Percentiles rank a stretch among this genome's conserved stretches.
These are phyloP conservation scores for Pyrenochaeta sp. DNA, from an alignment of 2,329 filamentous ascomycete species.

Conservation along the genomic window DNA sequence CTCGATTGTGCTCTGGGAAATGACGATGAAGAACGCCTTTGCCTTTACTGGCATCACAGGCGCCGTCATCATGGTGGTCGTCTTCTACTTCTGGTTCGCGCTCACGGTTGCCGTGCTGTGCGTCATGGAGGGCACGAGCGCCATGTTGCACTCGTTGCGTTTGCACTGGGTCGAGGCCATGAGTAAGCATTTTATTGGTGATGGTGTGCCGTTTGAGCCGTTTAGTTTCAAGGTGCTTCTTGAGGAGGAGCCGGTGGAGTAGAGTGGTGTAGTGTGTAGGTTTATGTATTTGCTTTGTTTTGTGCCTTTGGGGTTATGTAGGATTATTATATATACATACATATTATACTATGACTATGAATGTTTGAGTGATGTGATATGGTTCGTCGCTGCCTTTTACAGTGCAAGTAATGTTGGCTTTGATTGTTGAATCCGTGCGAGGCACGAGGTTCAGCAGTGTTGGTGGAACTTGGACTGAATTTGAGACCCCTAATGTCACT, in stretches of 20 bases:
- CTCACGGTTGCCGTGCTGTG: conserved; percentile 82
- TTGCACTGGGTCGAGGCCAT: conserved; percentile 97
- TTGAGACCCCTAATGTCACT: too few relatives aligned
- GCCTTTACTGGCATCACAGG: conserved; percentile 70
- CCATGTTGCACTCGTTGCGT: conserved; percentile 91
- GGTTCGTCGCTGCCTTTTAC: too few relatives aligned
- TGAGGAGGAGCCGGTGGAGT: conserved; percentile 72
- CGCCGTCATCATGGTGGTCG: conserved; percentile 79
- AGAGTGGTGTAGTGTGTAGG: too few relatives aligned
- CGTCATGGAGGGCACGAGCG: conserved; percentile 94
- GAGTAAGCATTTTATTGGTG: conserved; percentile 95
- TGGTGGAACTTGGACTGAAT: too few relatives aligned
- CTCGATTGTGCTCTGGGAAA: conserved; percentile 92
- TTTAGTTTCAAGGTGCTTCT: conserved; percentile 86
- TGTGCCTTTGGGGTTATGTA: conserved; percentile 7
- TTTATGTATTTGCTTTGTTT: conserved; percentile 9
- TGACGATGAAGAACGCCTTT: conserved; percentile 87
- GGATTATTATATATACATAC: too few relatives aligned
- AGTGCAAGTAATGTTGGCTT: too few relatives aligned
- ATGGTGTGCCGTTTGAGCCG: conserved; percentile 82
- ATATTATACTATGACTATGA: too few relatives aligned
- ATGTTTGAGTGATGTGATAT: too few relatives aligned
- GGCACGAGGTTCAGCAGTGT: too few relatives aligned
- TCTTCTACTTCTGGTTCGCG: conserved; percentile 90
- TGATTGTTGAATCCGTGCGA: too few relatives aligned